Percentiles rank a stretch among this genome's conserved stretches.
Conservation (phyloP, 306 rosid species). For the Prunus kanzakura region DNA sequence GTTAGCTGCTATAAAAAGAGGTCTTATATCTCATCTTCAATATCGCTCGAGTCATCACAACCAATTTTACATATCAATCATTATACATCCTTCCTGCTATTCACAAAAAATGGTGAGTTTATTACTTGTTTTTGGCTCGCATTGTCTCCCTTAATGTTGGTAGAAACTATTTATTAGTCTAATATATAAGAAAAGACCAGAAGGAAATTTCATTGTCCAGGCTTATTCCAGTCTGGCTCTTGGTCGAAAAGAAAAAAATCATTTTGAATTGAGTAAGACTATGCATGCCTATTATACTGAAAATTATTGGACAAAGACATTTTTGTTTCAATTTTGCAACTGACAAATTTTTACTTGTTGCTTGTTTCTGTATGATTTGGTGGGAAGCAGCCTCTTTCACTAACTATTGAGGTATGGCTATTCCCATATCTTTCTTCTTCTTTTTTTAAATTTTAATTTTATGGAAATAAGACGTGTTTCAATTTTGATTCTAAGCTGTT, state of each 20-base stretch:
- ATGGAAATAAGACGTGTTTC: neutral
- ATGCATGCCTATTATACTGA: too few species aligned
- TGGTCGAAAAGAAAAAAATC: too few species aligned
- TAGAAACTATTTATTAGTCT: too few species aligned
- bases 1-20: neutral
- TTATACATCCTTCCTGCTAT: neutral
- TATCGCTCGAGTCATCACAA: neutral
- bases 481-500: neutral
- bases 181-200: too few species aligned
- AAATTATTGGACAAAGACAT: conserved; percentile 8
- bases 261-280: too few species aligned
- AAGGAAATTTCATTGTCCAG: too few species aligned
- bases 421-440: neutral
- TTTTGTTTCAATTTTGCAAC: neutral
- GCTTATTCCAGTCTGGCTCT: too few species aligned
- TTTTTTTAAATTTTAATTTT: too few species aligned
- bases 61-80: neutral
- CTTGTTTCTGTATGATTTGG: neutral
- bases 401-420: conserved; percentile 47
- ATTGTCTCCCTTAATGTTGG: too few species aligned
- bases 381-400: conserved; percentile 36
- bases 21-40: neutral
- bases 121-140: too few species aligned
- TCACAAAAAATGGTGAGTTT: conserved; percentile 4
- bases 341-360: neutral